These are phyloP conservation scores for Phallus indusiatus DNA, from an alignment of 768 basidiomycete genomes.

Conservation along the genomic window DNA sequence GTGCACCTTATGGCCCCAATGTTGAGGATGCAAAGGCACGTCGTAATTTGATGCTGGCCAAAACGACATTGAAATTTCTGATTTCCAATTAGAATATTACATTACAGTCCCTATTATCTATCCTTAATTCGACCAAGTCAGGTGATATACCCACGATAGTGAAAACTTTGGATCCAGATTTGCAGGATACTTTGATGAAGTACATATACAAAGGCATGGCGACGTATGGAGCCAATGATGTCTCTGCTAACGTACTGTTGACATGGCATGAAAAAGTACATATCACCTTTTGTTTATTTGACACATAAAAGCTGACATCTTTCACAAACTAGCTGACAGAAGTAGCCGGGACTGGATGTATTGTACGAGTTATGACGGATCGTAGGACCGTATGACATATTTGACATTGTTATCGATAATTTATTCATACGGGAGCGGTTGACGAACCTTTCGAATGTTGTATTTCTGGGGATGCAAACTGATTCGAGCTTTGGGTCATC, in stretches of 20 bases:
- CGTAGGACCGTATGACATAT: slow-evolving; percentile 39
- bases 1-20: slow-evolving; percentile 80
- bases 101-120: slow-evolving; percentile 70
- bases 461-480: too few species aligned
- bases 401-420: too few species aligned
- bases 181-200: slow-evolving; percentile 92
- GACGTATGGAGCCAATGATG: slow-evolving; percentile 47
- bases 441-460: too few species aligned
- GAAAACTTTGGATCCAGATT: slow-evolving; percentile 59
- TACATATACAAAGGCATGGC: slow-evolving; percentile 98
- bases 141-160: slow-evolving; percentile 75
- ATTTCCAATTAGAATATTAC: slow-evolving; percentile 50
- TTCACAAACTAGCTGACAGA: slow-evolving; percentile 69
- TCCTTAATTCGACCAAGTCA: slow-evolving; percentile 90
- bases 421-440: too few species aligned
- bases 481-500: too few species aligned
- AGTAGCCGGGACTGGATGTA: slow-evolving; percentile 88
- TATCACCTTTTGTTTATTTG: background rate
- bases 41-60: background rate
- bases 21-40: slow-evolving; percentile 86
- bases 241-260: slow-evolving; percentile 58
- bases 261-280: slow-evolving; percentile 96
- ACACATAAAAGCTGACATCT: background rate
- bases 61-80: background rate
- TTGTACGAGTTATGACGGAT: slow-evolving; percentile 79